Percentiles rank a stretch among this genome's conserved stretches.
Evolutionary conservation across 2,329 filamentous ascomycete species (phyloP).

Genomic region (Albophoma yamanashiensis): DNA sequence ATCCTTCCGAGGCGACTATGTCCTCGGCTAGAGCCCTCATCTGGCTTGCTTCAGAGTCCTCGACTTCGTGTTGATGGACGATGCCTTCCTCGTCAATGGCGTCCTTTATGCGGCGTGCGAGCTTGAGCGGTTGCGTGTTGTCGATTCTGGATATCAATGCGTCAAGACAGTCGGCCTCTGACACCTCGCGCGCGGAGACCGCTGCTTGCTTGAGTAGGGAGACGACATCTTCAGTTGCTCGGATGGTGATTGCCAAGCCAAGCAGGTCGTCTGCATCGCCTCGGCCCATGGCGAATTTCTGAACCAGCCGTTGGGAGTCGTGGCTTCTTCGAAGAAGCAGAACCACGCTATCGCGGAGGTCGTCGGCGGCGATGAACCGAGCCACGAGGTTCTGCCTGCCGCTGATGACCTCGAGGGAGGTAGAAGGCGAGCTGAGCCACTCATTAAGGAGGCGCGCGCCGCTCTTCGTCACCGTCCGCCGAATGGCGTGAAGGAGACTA

Average conservation of each 20-base stretch:
- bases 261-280: constrained; percentile 90
- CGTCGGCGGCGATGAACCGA: constrained; percentile 54
- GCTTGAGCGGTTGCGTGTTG: constrained; percentile 52
- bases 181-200: constrained; percentile 3
- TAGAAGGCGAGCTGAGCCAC: constrained; percentile 83
- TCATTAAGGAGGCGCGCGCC: constrained; percentile 75
- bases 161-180: constrained; percentile 24
- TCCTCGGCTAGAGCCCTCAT: constrained; percentile 66
- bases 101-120: constrained; percentile 60
- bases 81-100: constrained; percentile 92
- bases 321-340: constrained; percentile 62
- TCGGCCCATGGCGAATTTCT: constrained; percentile 86
- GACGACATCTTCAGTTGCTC: constrained; percentile 58
- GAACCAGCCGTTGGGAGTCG: constrained; percentile 81
- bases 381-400: constrained; percentile 73
- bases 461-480: constrained; percentile 83
- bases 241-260: constrained; percentile 70
- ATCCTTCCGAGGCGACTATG: constrained; percentile 56
- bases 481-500: constrained; percentile 80
- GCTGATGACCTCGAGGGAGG: constrained; percentile 70
- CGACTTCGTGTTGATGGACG: constrained; percentile 65
- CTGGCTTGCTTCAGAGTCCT: constrained; percentile 60
- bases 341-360: constrained; percentile 60
- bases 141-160: constrained; percentile 47
- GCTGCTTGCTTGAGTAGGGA: constrained; percentile 26